Evolutionary conservation across 768 basidiomycete species (phyloP), one percentile per base, ranked within the genome.

Genomic region (Hemileccinum rubropunctum): DNA sequence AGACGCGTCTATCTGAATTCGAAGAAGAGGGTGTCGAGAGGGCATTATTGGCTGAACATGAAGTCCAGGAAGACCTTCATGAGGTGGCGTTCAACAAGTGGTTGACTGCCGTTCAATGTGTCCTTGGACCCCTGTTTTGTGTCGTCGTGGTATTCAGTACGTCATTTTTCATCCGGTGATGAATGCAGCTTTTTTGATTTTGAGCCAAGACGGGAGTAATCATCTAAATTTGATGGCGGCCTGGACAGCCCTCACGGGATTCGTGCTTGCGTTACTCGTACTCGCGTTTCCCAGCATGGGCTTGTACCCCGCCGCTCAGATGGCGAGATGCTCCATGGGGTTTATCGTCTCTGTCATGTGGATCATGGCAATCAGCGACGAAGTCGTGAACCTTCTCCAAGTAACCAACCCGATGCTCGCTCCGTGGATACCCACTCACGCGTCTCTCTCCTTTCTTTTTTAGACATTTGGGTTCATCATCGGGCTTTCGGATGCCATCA

Each of bases 331-430:
- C 62, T 86, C 84, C 20, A 85, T 95, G 77, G 95, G 97, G 0
- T 99, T 99, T 71, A 65, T 85, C 18, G 86, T 95, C 23, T 78
- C 93, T 3, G 81, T 98, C 53, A 84, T 98, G 8, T 99, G 97
- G 95, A 98, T 99, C 59, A 95, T 98, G 83, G 93, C 89, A 6
- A 94, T 98, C 42, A 94, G 95, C 1, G 94, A 97, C 64, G 95
- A 98, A 65, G 93, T 95, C 2, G 93, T 98, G 27, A 80, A 87
- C 42, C 85, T 98, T 11, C 77, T 98, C 10, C 84, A 88, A 74
- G 95, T 95, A 50, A 78, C 57, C 4, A 1, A 38, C 34, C 20
- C 3, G 15, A 26, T 18, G 0, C 12, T 15, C 5, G 9, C 6
- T 11, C 20, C 18, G 53, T 17, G 28, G 28, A 21, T 18, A 8